Base-by-base conservation (phyloP, 2,329 filamentous ascomycete genomes). In the Oidium heveae region DNA sequence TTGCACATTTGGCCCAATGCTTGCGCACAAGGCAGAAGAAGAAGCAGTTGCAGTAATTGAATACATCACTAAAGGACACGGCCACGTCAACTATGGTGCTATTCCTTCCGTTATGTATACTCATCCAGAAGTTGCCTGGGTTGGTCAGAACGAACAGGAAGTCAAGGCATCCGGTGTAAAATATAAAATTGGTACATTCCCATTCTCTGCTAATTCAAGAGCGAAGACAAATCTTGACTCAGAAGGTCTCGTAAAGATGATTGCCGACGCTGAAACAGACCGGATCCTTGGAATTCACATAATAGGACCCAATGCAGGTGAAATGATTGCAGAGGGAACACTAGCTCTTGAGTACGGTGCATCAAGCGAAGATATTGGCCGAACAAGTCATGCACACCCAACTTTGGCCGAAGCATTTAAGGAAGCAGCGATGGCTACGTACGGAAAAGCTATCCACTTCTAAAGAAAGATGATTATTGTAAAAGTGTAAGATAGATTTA, bases 71-170 rank as follows among this genome's bases (percentile, higher is more conserved):
- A 96, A 96, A 76, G 87, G 87, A 61, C 84, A 93, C 70, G 91
- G 91, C 56, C 91, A 98, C 70, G 91, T 98, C 71, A 98, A 98
- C 82, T 98, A 98, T 72, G 86, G 80, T 65, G 86, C 84, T 69
- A 98, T 98, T 66, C 91, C 91, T 60, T 91, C 86, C 36, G 91
- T 98, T 72, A 98, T 98, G 91, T 98, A 98, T 78, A 96, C 91
- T 12, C 83, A 95, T 73, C 91, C 91, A 36, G 91, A 98, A 70
- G 91, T 96, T 60, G 87, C 91, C 37, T 98, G 91, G 91, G 91
- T 98, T 50, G 91, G 91, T 56, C 88, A 95, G 74, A 95, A 82
- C 68, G 91, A 98, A 74, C 84, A 89, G 67, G 91, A 98, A 63
- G 75, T 98, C 60, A 95, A 96, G 77, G 79, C 80, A 61, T 76